Percentiles rank a stretch among this genome's conserved stretches.
Conservation (phyloP, 306 rosid species). For the Quercus variabilis region DNA sequence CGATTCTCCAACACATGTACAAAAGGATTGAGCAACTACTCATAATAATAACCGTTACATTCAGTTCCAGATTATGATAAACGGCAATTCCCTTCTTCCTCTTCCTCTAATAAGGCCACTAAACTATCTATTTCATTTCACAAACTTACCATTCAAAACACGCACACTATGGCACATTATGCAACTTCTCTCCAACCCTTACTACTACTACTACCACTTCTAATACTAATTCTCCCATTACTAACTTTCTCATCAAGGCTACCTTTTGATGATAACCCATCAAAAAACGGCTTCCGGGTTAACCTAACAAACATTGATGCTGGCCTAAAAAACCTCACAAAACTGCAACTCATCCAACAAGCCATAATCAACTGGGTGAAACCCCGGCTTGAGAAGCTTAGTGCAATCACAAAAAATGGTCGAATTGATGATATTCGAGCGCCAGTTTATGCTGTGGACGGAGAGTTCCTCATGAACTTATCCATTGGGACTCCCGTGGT, state of each 20-base stretch:
- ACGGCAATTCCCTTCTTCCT: no score
- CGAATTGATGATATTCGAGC: background rate
- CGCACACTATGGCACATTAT: background rate
- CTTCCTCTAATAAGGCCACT: no score
- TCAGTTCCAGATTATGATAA: no score
- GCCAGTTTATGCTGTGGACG: background rate
- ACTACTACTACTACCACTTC: background rate
- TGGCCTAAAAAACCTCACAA: background rate
- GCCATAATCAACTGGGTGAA: background rate
- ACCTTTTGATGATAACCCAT: no score
- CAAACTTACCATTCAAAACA: no score
- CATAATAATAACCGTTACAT: no score
- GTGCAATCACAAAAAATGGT: background rate
- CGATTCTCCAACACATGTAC: no score
- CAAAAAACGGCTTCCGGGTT: background rate
- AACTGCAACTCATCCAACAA: background rate
- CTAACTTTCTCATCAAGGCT: background rate
- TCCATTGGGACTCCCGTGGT: background rate
- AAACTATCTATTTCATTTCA: no score
- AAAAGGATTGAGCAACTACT: no score
- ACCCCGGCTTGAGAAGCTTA: no score
- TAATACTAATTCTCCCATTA: background rate
- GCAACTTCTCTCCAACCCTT: background rate
- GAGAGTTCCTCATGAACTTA: background rate
- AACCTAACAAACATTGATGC: background rate